These are phyloP conservation scores for Keithomyces neogunnii DNA, from an alignment of 2,329 filamentous ascomycete species.

Conservation along the genomic window DNA sequence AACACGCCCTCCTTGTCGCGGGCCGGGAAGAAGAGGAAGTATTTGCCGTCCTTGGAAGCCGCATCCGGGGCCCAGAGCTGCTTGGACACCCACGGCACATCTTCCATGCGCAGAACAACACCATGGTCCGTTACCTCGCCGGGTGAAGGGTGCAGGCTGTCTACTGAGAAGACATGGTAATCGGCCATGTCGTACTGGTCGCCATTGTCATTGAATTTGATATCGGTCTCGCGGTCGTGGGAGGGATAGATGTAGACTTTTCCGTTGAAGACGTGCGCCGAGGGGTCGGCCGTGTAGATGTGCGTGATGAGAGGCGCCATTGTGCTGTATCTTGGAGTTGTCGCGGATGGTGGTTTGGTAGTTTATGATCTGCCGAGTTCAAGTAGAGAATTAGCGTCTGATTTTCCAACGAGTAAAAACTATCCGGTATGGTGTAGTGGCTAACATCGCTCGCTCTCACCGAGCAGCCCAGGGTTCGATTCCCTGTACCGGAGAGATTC, in stretches of 20 bases:
- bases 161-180: conserved; percentile 66
- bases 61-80: conserved; percentile 78
- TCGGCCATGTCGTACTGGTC: conserved; percentile 80
- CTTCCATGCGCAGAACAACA: conserved; percentile 53
- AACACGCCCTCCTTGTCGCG: conserved; percentile 62
- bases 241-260: conserved; percentile 74
- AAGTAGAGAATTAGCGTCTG: accelerated
- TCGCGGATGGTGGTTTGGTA: neutral
- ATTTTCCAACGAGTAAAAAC: conserved; percentile 8
- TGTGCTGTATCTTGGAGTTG: neutral
- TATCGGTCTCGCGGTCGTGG: conserved; percentile 68
- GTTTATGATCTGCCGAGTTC: neutral
- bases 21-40: conserved; percentile 72
- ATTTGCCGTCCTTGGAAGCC: conserved; percentile 57
- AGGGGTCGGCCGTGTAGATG: conserved; percentile 73
- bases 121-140: conserved; percentile 64
- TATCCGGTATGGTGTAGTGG: conserved; percentile 28
- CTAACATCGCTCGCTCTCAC: conserved; percentile 29
- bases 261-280: conserved; percentile 70
- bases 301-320: conserved; percentile 58
- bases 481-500: conserved; percentile 22
- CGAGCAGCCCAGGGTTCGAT: conserved; percentile 28
- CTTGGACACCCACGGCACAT: conserved; percentile 69
- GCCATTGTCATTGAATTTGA: conserved; percentile 73
- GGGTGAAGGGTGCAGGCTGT: conserved; percentile 39